These are phyloP conservation scores for Corchorus capsularis DNA, from an alignment of 345 rosid species.

Conservation along the genomic window DNA sequence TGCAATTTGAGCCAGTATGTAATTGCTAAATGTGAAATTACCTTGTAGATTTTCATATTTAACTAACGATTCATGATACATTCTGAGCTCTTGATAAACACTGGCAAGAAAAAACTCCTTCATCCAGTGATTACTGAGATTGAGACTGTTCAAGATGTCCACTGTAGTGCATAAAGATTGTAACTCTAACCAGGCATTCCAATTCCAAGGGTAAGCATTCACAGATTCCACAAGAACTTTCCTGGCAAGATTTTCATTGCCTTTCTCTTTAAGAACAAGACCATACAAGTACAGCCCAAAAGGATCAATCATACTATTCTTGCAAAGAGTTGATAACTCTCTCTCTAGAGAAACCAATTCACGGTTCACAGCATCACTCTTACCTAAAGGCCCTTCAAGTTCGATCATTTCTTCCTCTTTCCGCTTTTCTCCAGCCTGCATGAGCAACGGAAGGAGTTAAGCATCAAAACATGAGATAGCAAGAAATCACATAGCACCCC, in stretches of 20 bases:
- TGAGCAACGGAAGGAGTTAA: conserved; percentile 7
- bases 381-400: conserved; percentile 86
- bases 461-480: conserved; percentile 4
- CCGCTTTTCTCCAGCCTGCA: conserved; percentile 94
- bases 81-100: conserved; percentile 88
- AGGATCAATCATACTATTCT: conserved; percentile 75
- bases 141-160: conserved; percentile 71
- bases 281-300: conserved; percentile 88
- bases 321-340: conserved; percentile 69
- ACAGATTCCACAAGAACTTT: conserved; percentile 85
- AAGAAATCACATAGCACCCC: background rate
- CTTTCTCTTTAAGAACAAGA: conserved; percentile 87
- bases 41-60: conserved; percentile 76
- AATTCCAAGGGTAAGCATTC: conserved; percentile 96
- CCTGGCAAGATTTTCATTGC: conserved; percentile 71
- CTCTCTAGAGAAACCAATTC: conserved; percentile 81
- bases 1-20: conserved; percentile 93
- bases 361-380: conserved; percentile 70
- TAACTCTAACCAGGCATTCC: conserved; percentile 98
- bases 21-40: conserved; percentile 77
- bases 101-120: conserved; percentile 90
- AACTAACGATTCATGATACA: conserved; percentile 75
- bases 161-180: conserved; percentile 75
- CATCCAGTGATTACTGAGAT: conserved; percentile 90
- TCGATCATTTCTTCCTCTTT: conserved; percentile 96